Conservation (phyloP, 163 green algal species). For the Scenedesmus sp. region DNA sequence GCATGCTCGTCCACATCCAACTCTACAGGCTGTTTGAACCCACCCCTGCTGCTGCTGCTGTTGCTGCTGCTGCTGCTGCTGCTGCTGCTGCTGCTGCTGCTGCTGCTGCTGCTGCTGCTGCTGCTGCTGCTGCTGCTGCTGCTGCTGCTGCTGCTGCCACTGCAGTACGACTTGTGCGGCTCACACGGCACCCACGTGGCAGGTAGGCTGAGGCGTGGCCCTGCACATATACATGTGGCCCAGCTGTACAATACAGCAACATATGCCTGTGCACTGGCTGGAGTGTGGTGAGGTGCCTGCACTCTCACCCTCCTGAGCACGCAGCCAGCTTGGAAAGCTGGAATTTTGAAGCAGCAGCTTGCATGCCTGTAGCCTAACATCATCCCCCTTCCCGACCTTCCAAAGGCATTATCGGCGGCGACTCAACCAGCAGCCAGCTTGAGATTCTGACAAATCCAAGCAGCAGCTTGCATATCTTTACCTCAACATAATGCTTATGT, state of each 20-base stretch:
- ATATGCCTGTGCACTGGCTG: neutral
- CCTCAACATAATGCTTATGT: too few species aligned
- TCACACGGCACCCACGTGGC: slow-evolving; percentile 43
- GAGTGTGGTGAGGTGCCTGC: too few species aligned
- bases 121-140: neutral
- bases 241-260: neutral
- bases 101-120: neutral
- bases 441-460: too few species aligned
- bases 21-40: too few species aligned
- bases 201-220: neutral
- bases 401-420: slow-evolving; percentile 30
- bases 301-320: too few species aligned
- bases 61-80: neutral
- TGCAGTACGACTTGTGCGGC: slow-evolving; percentile 40
- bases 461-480: too few species aligned
- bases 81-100: neutral
- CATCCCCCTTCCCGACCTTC: too few species aligned
- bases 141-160: neutral
- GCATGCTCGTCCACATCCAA: too few species aligned
- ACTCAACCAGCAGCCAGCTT: neutral
- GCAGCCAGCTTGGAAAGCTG: too few species aligned
- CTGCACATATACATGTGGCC: neutral
- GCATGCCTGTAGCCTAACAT: too few species aligned
- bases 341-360: too few species aligned
- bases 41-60: too few species aligned